phyloP scores from a whole-genome alignment of 345 rosid genomes.

The Zanthoxylum bungeanum region DNA sequence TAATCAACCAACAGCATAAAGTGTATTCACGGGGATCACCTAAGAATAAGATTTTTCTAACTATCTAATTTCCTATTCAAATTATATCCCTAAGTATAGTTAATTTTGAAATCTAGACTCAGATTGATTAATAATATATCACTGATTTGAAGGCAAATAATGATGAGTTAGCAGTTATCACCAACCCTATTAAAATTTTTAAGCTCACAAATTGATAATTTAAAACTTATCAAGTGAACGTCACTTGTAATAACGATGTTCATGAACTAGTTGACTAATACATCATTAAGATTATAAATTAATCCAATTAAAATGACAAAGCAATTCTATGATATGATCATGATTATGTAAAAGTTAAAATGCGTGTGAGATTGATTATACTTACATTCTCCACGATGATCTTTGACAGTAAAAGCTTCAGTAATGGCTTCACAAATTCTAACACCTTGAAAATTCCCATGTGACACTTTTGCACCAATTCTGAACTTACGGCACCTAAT shows the following conservation, averaged over 20 bases:
- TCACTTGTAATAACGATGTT: background rate
- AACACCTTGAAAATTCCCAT: constrained; percentile 44
- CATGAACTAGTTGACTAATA: background rate
- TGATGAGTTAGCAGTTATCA: background rate
- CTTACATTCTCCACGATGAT: constrained; percentile 98
- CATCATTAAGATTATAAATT: background rate
- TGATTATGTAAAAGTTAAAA: too few species aligned
- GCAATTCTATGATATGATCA: background rate
- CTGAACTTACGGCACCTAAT: constrained; percentile 74
- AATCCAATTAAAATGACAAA: background rate
- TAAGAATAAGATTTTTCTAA: background rate
- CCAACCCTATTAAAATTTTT: background rate
- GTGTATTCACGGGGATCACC: too few species aligned
- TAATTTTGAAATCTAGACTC: background rate
- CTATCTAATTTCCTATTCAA: background rate
- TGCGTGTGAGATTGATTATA: background rate
- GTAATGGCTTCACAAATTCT: constrained; percentile 69
- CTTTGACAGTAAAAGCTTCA: constrained; percentile 74
- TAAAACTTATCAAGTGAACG: background rate
- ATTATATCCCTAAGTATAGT: background rate
- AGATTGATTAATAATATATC: background rate
- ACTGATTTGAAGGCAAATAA: background rate
- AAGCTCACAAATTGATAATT: background rate
- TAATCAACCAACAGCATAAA: background rate
- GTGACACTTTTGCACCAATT: constrained; percentile 63